phyloP scores from a whole-genome alignment of 1,284 basidiomycete species.

The Tylopilus sp. region DNA sequence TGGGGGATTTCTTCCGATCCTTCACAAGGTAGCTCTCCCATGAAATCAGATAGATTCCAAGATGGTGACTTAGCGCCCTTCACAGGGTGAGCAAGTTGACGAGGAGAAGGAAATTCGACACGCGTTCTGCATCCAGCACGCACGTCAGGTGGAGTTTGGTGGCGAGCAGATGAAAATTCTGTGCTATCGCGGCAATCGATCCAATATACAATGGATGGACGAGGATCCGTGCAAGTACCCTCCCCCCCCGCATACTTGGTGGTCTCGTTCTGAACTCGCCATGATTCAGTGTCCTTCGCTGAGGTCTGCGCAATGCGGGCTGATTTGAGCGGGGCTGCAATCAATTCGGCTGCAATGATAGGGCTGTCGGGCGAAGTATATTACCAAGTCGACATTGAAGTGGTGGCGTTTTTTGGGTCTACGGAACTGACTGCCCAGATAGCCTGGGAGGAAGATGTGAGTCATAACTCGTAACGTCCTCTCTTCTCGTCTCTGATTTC shows the following conservation, averaged over 20 bases:
- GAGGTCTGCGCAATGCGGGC: neutral
- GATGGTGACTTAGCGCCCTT: neutral
- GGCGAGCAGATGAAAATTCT: constrained; percentile 1
- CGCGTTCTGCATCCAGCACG: constrained; percentile 3
- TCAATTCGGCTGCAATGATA: neutral
- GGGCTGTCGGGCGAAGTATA: neutral
- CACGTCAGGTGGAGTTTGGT: constrained; percentile 3
- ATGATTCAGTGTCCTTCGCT: neutral
- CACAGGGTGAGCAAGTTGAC: neutral
- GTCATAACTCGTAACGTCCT: neutral
- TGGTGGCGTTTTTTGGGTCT: constrained; percentile 1
- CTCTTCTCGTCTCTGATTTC: neutral
- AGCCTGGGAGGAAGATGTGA: neutral
- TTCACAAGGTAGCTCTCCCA: neutral
- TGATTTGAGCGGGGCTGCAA: neutral
- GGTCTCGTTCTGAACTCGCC: neutral
- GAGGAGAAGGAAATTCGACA: constrained; percentile 4
- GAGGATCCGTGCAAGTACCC: neutral
- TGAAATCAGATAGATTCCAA: neutral
- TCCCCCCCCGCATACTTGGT: no score
- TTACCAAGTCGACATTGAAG: neutral
- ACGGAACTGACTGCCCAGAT: constrained; percentile 3
- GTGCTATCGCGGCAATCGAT: constrained; percentile 7
- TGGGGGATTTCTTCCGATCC: neutral
- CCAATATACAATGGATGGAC: constrained; percentile 2